Evolutionary conservation across 2,329 filamentous ascomycete genomes (phyloP), one percentile per base, ranked within the genome.

Genomic region (Trichophaea hybrida): DNA sequence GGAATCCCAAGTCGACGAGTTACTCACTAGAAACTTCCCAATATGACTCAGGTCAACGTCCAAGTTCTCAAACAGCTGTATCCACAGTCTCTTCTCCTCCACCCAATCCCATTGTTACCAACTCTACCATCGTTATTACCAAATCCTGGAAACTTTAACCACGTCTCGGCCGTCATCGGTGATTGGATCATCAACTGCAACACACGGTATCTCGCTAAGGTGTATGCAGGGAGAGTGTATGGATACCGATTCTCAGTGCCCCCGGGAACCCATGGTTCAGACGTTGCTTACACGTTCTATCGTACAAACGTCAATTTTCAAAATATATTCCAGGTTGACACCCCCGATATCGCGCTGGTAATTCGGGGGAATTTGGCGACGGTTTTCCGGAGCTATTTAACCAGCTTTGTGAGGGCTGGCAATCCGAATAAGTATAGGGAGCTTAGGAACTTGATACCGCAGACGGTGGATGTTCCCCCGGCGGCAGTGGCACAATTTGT

Each of bases 261-360:
- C 5, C 74, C 73, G 0, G 73, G 72, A 5, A 69, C 70, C 50
- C 74, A 76, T 61, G 74, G 68, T 6, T 69, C 70, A 6, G 74
- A 76, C 59, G 66, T 76, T 5, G 62, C 75, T 5, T 69, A 73
- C 13, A 71, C 72, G 1, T 76, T 75, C 65, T 75, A 71, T 69
- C 70, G 72, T 55, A 60, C 69, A 2, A 64, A 68, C 33, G 59
- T 72, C 37, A 67, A 69, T 6, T 58, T 69, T 35, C 65, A 68
- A 31, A 63, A 72, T 31, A 62, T 70, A 5, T 69, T 72, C 2
- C 69, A 70, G 13, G 53, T 72, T 1, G 70, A 69, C 15, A 61
- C 71, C 4, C 70, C 71, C 7, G 68, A 75, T 50, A 24, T 24
- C 24, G 24, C 70, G 53, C 66, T 68, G 38, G 51, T 70, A 15